These are phyloP conservation scores for Leishmania braziliensis DNA, from an alignment of 208 protist genomes.

Conservation along the genomic window DNA sequence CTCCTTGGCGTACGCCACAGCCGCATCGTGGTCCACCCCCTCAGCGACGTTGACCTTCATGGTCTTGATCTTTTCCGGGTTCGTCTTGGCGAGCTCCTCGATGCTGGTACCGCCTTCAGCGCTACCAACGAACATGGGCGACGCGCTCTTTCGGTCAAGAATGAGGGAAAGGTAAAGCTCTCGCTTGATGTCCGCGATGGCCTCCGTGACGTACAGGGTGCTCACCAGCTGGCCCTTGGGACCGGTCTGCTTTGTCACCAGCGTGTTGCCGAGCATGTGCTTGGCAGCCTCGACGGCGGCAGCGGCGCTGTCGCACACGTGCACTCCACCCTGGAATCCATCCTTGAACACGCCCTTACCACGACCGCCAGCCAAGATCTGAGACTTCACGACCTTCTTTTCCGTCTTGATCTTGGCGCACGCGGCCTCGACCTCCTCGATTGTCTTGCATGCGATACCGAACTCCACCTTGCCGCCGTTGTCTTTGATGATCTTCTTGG, in stretches of 20 bases:
- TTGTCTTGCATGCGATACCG: slow-evolving; percentile 83
- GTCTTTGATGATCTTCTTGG: slow-evolving; percentile 92
- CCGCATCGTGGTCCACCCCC: slow-evolving; percentile 90
- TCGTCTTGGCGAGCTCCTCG: slow-evolving; percentile 96
- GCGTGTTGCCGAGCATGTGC: slow-evolving; percentile 97
- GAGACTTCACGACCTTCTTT: slow-evolving; percentile 98
- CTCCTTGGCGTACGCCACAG: slow-evolving; percentile 79
- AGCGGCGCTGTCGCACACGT: slow-evolving; percentile 80
- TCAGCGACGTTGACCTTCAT: slow-evolving; percentile 93
- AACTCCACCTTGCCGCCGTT: slow-evolving; percentile 91
- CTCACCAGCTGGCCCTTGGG: slow-evolving; percentile 92
- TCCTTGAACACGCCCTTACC: slow-evolving; percentile 98
- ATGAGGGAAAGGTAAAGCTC: slow-evolving; percentile 99
- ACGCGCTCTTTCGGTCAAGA: slow-evolving; percentile 94
- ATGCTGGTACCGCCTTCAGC: slow-evolving; percentile 98
- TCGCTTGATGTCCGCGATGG: slow-evolving; percentile 87
- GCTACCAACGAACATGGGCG: slow-evolving; percentile 94
- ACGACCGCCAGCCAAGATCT: slow-evolving; percentile 99
- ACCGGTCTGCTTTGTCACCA: slow-evolving; percentile 99
- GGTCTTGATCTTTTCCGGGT: slow-evolving; percentile 96
- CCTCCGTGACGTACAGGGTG: slow-evolving; percentile 93
- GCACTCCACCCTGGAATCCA: slow-evolving; percentile 96
- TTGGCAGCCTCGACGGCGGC: slow-evolving; percentile 89
- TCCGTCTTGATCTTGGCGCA: slow-evolving; percentile 88
- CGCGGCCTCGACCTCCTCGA: slow-evolving; percentile 90